Conservation (phyloP, 495 filamentous ascomycete species). For the Hyaloscypha bicolor region DNA sequence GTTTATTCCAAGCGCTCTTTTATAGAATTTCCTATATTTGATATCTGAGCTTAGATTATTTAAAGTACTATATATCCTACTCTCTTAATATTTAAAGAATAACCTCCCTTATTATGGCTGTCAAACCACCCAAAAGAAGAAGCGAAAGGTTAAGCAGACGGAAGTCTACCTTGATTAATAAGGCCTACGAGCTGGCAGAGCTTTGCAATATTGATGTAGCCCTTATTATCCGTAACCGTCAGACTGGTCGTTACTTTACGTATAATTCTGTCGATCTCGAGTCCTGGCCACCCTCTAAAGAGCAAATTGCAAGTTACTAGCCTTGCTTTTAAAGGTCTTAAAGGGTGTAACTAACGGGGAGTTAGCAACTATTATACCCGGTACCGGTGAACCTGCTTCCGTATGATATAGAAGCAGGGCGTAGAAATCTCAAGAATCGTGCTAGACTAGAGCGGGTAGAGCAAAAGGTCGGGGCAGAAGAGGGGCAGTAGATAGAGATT, state of each 20-base stretch:
- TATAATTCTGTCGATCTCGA: constrained; percentile 22
- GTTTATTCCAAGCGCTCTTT: too few species aligned
- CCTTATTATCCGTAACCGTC: constrained; percentile 12
- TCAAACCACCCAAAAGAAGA: constrained; percentile 12
- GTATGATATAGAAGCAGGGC: constrained; percentile 16
- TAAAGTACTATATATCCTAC: too few species aligned
- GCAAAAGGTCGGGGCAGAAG: constrained; percentile 6
- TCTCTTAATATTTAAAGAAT: too few species aligned
- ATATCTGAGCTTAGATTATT: too few species aligned
- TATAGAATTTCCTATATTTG: too few species aligned
- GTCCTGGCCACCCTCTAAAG: constrained; percentile 15
- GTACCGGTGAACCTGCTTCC: constrained; percentile 19
- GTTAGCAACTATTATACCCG: constrained; percentile 17
- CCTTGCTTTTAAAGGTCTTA: constrained; percentile 5
- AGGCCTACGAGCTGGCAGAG: constrained; percentile 14
- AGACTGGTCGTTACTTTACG: constrained; percentile 14
- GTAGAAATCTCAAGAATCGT: constrained; percentile 1
- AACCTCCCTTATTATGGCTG: not conserved
- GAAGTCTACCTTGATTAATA: constrained; percentile 3
- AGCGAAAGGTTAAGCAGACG: constrained; percentile 20
- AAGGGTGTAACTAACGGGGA: constrained; percentile 8
- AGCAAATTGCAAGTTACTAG: too few species aligned
- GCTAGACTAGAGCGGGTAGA: constrained; percentile 13
- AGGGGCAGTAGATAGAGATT: constrained; percentile 3
- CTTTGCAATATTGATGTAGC: constrained; percentile 24